Evolutionary conservation across 2,329 filamentous ascomycete genomes (phyloP), one percentile per base, ranked within the genome.

Genomic region (Phialophora macrospora): DNA sequence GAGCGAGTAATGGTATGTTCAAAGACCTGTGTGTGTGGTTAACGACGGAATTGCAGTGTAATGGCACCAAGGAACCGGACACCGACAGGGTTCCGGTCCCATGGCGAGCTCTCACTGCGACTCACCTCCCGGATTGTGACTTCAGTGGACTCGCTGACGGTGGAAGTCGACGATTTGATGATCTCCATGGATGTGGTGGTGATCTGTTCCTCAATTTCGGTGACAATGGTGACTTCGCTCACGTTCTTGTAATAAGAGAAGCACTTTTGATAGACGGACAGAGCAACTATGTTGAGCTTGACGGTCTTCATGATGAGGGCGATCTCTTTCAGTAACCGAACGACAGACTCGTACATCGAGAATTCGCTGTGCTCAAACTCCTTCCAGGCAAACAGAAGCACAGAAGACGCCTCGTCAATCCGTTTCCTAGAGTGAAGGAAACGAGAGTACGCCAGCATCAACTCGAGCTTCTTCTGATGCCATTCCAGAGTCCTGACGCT

Each of bases 391-490:
- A 78, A 79, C 2, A 76, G 77, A 3, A 84, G 75, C 4, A 84
- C 74, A 3, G 81, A 78, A 1, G 80, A 78, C 0, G 80, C 77
- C 66, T 85, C 82, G 0, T 74, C 74, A 14, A 76, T 75, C 3
- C 81, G 76, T 68, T 81, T 81, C 56, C 82, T 80, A 0, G 74
- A 71, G 34, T 80, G 76, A n/a, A 85, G 72, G 69, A 82, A 84
- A 20, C 77, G 76, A 6, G 80, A 77, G 66, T 84, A 85, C 1
- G 75, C 74, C n/a, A 81, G 74, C 4, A 81, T 77, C 22, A 80
- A 74, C 57, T 80, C 76, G 26, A 84, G 74, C 69, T 83, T 84
- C 71, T 77, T 78, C 71, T 81, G 77, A 62, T 84, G 82, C 78
- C 78, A 82, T 44, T 80, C 76, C 3, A 78, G 72, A 1, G 80